Conservation (phyloP, 768 basidiomycete genomes). For the Pisolithus sp. region DNA sequence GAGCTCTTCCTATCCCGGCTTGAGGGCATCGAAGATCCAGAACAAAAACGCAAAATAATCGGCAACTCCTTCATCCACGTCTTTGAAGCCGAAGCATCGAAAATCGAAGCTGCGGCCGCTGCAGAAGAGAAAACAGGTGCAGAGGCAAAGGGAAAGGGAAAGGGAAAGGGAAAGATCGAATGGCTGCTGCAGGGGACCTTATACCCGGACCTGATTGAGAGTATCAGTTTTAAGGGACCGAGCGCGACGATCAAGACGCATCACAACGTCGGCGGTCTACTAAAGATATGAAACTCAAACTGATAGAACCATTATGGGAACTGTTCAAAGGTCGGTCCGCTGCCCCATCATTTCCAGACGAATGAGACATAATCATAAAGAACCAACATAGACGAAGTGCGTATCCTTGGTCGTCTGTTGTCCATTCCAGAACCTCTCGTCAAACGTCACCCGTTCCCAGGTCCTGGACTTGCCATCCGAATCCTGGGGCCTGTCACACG, state of each 20-base stretch:
- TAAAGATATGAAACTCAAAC: conserved; percentile 98
- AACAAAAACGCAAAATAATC: conserved; percentile 95
- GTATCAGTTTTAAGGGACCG: conserved; percentile 98
- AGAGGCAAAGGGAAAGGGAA: conserved; percentile 70
- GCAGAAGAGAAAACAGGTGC: conserved; percentile 63
- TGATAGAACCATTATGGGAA: conserved; percentile 95
- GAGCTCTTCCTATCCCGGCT: conserved; percentile 86
- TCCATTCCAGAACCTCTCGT: conserved; percentile 90
- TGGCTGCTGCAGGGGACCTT: conserved; percentile 97
- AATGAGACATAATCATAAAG: neutral
- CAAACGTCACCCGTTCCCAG: conserved; percentile 97
- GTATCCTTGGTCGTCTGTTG: conserved; percentile 84
- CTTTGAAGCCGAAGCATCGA: conserved; percentile 90
- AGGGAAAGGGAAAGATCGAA: conserved; percentile 77
- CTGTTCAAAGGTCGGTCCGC: conserved; percentile 83
- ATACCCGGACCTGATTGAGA: conserved; percentile 99
- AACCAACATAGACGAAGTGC: conserved; percentile 75
- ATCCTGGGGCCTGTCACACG: conserved; percentile 94
- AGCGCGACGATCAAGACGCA: conserved; percentile 99
- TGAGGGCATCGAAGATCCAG: conserved; percentile 91
- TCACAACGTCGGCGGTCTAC: conserved; percentile 94
- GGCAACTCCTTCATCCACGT: conserved; percentile 99
- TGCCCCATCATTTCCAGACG: neutral
- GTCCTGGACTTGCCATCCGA: conserved; percentile 95
- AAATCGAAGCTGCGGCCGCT: conserved; percentile 78